Percentiles rank a stretch among this genome's conserved stretches.
Evolutionary conservation across 176 grass and related monocot genomes (phyloP).

Genomic region (Luzula sylvatica): DNA sequence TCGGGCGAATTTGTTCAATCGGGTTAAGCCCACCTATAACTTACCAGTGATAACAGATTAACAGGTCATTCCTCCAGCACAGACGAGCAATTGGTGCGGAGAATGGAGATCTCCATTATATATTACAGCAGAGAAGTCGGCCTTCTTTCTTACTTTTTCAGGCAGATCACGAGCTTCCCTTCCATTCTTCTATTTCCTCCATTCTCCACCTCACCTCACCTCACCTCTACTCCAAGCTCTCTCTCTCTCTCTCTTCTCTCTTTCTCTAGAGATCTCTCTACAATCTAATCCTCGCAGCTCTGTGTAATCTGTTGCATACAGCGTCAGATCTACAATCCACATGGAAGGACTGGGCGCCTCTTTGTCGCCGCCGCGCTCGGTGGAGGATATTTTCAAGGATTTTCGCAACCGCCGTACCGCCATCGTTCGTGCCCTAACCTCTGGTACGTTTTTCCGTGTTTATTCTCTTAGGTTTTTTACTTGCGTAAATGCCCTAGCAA

Average conservation of each 20-base stretch:
- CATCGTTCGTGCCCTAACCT: conserved; percentile 60
- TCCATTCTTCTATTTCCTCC: conserved; percentile 51
- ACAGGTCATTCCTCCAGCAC: too few species aligned
- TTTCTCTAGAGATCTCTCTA: not conserved
- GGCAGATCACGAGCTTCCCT: conserved; percentile 29
- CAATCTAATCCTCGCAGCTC: not conserved
- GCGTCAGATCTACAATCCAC: conserved; percentile 11
- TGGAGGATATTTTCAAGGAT: conserved; percentile 76
- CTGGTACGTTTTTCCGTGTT: conserved; percentile 28
- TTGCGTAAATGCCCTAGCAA: not conserved
- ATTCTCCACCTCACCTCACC: conserved; percentile 38
- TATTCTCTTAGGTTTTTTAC: not conserved
- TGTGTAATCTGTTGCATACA: not conserved
- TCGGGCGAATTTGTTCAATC: too few species aligned
- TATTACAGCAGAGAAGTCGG: not conserved
- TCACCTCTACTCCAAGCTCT: conserved; percentile 6
- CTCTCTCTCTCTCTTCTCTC: not conserved
- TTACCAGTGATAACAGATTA: too few species aligned
- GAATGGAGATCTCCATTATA: not conserved
- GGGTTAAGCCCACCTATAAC: too few species aligned
- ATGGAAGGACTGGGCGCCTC: conserved; percentile 9
- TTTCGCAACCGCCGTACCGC: conserved; percentile 44
- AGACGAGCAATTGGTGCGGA: too few species aligned
- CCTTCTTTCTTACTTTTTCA: conserved; percentile 5
- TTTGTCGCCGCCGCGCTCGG: conserved; percentile 35